Conservation (phyloP, 768 basidiomycete species). For the Strobilomyces confusus region DNA sequence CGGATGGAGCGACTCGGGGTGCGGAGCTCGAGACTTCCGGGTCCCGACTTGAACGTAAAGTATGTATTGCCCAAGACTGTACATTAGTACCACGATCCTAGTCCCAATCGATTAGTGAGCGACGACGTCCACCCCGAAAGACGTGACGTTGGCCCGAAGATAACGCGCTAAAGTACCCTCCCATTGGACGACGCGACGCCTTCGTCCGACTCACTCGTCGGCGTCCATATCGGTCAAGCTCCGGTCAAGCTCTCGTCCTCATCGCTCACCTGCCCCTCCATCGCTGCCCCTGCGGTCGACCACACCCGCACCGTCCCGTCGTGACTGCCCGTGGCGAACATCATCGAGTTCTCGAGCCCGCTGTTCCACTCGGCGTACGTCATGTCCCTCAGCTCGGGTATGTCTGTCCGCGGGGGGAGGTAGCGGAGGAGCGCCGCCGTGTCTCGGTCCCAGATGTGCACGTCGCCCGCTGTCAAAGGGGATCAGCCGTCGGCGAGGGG, state of each 20-base stretch:
- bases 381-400: constrained; percentile 53
- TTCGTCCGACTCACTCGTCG: constrained; percentile 17
- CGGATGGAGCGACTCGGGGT: no score
- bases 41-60: no score
- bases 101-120: no score
- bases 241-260: constrained; percentile 13
- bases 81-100: no score
- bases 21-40: no score
- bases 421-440: constrained; percentile 68
- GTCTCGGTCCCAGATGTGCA: constrained; percentile 84
- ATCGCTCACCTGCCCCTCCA: neutral
- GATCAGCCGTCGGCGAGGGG: neutral
- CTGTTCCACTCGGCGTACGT: constrained; percentile 84
- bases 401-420: constrained; percentile 53
- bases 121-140: no score
- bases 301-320: constrained; percentile 77
- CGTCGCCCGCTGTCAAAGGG: constrained; percentile 59
- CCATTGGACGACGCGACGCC: no score
- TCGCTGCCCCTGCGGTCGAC: constrained; percentile 53
- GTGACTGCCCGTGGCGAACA: constrained; percentile 71
- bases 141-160: no score
- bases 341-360: constrained; percentile 40
- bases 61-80: no score
- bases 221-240: constrained; percentile 27
- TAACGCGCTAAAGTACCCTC: no score